phyloP scores from a whole-genome alignment of 2,329 filamentous ascomycete species.

The Thelonectria blattea region DNA sequence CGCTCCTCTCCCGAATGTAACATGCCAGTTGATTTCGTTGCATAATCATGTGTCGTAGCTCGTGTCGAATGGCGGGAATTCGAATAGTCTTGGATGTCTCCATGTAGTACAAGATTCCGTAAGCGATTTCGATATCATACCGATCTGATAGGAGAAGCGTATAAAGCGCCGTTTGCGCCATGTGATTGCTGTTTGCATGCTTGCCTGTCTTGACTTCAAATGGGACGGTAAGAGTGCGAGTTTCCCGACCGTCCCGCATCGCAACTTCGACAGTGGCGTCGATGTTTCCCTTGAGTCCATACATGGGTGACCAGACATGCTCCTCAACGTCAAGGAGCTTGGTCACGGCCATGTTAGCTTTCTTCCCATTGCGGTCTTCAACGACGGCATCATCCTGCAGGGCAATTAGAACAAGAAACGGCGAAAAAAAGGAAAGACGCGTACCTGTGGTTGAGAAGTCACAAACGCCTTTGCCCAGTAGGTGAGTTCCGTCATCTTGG shows the following conservation, averaged over 20 bases:
- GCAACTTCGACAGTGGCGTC: slow-evolving; percentile 93
- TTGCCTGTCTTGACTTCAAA: slow-evolving; percentile 96
- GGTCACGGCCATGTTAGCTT: slow-evolving; percentile 82
- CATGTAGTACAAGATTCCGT: slow-evolving; percentile 93
- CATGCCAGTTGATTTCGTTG: slow-evolving; percentile 89
- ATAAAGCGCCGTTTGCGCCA: slow-evolving; percentile 93
- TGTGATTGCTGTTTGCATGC: slow-evolving; percentile 79
- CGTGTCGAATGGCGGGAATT: slow-evolving; percentile 83
- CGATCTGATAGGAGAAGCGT: slow-evolving; percentile 91
- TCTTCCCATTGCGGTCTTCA: slow-evolving; percentile 78
- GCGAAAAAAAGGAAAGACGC: slow-evolving; percentile 25
- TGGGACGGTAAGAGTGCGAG: slow-evolving; percentile 79
- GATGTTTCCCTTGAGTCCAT: slow-evolving; percentile 95
- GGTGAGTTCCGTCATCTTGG: slow-evolving; percentile 82
- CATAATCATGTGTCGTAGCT: slow-evolving; percentile 96
- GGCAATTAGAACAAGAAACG: slow-evolving; percentile 37
- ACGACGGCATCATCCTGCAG: slow-evolving; percentile 70
- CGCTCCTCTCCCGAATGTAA: slow-evolving; percentile 80
- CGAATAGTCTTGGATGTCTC: slow-evolving; percentile 86
- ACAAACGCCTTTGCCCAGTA: slow-evolving; percentile 87
- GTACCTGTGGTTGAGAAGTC: slow-evolving; percentile 69
- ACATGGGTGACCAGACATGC: slow-evolving; percentile 98
- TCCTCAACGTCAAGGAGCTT: slow-evolving; percentile 97
- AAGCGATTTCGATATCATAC: slow-evolving; percentile 90
- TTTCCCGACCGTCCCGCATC: slow-evolving; percentile 72